Evolutionary conservation across 1,284 basidiomycete species (phyloP).

Genomic region (Austroboletus novae-zelandiae): DNA sequence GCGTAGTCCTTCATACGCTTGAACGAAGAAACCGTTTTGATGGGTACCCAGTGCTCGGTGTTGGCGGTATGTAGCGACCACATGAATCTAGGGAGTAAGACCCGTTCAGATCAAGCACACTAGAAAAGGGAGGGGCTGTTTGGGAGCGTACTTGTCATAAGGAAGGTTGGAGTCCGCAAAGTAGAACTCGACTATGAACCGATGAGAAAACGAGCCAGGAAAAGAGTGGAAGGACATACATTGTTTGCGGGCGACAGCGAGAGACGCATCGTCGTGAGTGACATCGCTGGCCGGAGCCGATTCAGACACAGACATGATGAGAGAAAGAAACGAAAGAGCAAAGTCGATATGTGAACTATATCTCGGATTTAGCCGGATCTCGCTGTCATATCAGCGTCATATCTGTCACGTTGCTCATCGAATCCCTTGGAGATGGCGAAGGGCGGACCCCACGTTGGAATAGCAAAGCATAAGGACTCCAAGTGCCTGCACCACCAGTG

Average conservation of each 20-base stretch:
- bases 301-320: slow-evolving; percentile 23
- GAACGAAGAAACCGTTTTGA: slow-evolving; percentile 89
- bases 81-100: slow-evolving; percentile 78
- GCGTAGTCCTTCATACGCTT: slow-evolving; percentile 89
- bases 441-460: too few species aligned
- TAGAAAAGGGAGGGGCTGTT: not conserved
- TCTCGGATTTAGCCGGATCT: not conserved
- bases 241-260: slow-evolving; percentile 28
- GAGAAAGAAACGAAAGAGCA: not conserved
- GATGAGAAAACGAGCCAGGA: not conserved
- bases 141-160: slow-evolving; percentile 74
- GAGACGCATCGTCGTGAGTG: slow-evolving; percentile 9
- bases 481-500: too few species aligned
- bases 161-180: slow-evolving; percentile 96
- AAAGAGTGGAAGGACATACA: slow-evolving; percentile 5
- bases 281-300: slow-evolving; percentile 4
- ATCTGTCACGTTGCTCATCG: too few species aligned
- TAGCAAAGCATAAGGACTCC: too few species aligned
- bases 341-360: too few species aligned
- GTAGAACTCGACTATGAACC: slow-evolving; percentile 87
- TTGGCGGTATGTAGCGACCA: slow-evolving; percentile 83
- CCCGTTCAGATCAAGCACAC: not conserved
- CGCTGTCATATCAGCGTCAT: too few species aligned
- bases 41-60: slow-evolving; percentile 87
- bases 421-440: too few species aligned